These are phyloP conservation scores for Cyclotella sp. DNA, from an alignment of 108 stramenopile species.

Conservation along the genomic window DNA sequence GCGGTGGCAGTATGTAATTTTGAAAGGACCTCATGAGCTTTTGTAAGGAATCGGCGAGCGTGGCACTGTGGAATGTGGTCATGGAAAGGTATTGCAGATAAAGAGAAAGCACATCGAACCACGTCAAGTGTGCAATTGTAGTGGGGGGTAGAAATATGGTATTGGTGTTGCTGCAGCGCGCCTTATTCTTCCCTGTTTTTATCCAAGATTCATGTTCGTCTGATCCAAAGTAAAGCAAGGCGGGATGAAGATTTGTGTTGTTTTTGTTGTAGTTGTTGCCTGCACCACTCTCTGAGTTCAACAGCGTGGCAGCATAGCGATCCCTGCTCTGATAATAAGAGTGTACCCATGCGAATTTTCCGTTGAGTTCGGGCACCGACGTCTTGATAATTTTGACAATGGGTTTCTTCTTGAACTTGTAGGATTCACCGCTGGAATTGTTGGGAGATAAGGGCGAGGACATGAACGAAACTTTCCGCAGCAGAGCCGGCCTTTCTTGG, in stretches of 20 bases:
- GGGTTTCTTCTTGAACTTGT: slow-evolving; percentile 3
- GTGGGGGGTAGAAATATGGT: slow-evolving; percentile 18
- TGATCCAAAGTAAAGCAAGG: slow-evolving; percentile 11
- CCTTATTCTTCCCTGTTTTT: neutral
- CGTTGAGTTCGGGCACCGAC: slow-evolving; percentile 1
- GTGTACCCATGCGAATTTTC: slow-evolving; percentile 12
- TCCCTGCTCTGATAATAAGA: slow-evolving; percentile 3
- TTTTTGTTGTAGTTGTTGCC: neutral
- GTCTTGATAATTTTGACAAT: slow-evolving; percentile 12
- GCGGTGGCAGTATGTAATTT: neutral
- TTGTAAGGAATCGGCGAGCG: neutral
- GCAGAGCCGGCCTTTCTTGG: neutral
- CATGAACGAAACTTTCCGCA: slow-evolving; percentile 6
- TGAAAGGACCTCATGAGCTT: neutral
- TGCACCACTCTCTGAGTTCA: neutral
- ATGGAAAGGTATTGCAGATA: neutral
- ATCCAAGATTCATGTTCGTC: neutral
- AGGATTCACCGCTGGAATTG: neutral
- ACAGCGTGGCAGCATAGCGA: slow-evolving; percentile 6
- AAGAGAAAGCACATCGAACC: neutral
- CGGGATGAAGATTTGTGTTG: neutral
- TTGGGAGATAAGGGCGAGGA: neutral
- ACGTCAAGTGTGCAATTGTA: neutral
- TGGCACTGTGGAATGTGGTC: neutral
- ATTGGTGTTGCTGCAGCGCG: neutral